Evolutionary conservation across 352 stramenopile genomes (phyloP).

Genomic region (Globisporangium parvum): DNA sequence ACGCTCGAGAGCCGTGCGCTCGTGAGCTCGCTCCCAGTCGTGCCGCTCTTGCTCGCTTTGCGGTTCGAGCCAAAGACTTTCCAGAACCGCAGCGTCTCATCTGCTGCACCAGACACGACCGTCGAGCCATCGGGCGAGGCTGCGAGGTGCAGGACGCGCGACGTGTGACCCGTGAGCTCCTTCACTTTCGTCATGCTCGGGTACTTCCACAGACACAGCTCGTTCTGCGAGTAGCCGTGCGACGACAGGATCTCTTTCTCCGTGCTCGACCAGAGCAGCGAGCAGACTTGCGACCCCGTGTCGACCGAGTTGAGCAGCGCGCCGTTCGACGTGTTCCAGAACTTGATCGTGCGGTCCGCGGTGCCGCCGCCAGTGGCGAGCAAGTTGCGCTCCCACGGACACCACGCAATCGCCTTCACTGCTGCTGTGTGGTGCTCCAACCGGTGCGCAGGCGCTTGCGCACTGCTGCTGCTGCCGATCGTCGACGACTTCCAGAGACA

Average conservation of each 20-base stretch:
- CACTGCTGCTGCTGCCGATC: constrained; percentile 60
- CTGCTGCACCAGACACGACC: constrained; percentile 96
- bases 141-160: constrained; percentile 94
- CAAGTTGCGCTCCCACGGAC: constrained; percentile 95
- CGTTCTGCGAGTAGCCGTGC: constrained; percentile 97
- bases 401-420: constrained; percentile 99
- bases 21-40: constrained; percentile 42
- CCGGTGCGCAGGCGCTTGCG: constrained; percentile 57
- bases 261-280: constrained; percentile 90
- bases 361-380: constrained; percentile 97
- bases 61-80: constrained; percentile 94
- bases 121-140: constrained; percentile 95
- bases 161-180: constrained; percentile 96
- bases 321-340: constrained; percentile 96
- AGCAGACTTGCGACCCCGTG: constrained; percentile 97
- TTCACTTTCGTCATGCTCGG: constrained; percentile 97
- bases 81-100: constrained; percentile 99
- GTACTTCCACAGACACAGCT: constrained; percentile 99
- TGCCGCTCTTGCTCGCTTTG: constrained; percentile 60
- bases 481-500: constrained; percentile 94
- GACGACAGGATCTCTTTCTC: constrained; percentile 95
- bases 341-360: constrained; percentile 98
- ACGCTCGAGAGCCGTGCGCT: constrained; percentile 68
- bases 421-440: constrained; percentile 96
- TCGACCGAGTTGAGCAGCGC: constrained; percentile 96